Evolutionary conservation across 1,139 yeast genomes (phyloP).

Genomic region (Nakaseomyces uthaithaninus): DNA sequence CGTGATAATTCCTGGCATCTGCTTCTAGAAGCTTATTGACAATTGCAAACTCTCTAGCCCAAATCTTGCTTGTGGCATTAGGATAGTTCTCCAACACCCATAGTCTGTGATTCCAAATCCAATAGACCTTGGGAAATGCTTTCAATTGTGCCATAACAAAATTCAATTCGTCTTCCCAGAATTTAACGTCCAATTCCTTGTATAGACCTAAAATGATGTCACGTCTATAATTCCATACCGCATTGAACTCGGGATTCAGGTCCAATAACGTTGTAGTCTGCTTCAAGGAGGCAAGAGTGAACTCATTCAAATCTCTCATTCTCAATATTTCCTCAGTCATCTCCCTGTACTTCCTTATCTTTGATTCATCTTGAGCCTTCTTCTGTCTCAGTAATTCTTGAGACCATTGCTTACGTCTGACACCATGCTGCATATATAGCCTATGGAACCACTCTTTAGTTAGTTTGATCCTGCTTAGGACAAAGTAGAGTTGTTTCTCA

Average conservation of each 20-base stretch:
- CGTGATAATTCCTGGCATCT: conserved; percentile 85
- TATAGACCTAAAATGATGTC: conserved; percentile 44
- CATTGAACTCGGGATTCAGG: conserved; percentile 78
- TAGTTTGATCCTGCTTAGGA: too few relatives aligned
- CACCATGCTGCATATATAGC: conserved; percentile 48
- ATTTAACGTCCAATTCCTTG: conserved; percentile 22
- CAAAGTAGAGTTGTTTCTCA: too few relatives aligned
- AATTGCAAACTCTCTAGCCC: conserved; percentile 61
- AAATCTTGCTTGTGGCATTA: conserved; percentile 37
- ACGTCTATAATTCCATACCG: conserved; percentile 85
- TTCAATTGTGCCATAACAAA: conserved; percentile 54
- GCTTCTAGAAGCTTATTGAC: conserved; percentile 59
- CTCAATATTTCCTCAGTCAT: conserved; percentile 41
- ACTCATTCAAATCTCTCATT: conserved; percentile 32
- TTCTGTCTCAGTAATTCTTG: conserved; percentile 52
- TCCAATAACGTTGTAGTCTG: conserved; percentile 50
- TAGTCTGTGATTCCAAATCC: conserved; percentile 92
- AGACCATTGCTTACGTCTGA: conserved; percentile 51
- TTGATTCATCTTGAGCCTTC: conserved; percentile 43
- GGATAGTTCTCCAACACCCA: conserved; percentile 68
- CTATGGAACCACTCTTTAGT: too few relatives aligned
- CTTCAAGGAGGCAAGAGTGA: conserved; percentile 40
- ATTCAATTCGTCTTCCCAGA: conserved; percentile 52
- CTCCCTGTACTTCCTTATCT: conserved; percentile 48
- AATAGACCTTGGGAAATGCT: conserved; percentile 77